These are phyloP conservation scores for Ustilago vetiveriae DNA, from an alignment of 1,284 basidiomycete genomes.

Conservation along the genomic window DNA sequence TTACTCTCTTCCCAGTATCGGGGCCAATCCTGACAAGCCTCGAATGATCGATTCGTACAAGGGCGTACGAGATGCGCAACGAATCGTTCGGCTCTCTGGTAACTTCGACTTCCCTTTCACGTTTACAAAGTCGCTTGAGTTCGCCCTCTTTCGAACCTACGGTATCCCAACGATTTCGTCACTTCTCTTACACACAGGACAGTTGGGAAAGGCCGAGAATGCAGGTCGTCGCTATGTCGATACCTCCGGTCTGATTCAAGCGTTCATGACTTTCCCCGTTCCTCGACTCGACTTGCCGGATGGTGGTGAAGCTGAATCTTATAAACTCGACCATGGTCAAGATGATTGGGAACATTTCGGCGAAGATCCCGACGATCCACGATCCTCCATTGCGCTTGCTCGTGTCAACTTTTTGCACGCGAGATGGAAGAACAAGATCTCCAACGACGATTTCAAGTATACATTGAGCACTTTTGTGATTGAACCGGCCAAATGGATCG, in stretches of 20 bases:
- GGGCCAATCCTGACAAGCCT: constrained; percentile 17
- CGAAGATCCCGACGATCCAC: constrained; percentile 37
- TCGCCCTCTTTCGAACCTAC: constrained; percentile 47
- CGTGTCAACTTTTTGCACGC: constrained; percentile 45
- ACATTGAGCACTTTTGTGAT: constrained; percentile 44
- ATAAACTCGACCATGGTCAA: not conserved
- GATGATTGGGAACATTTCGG: constrained; percentile 28
- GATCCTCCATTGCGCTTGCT: constrained; percentile 39
- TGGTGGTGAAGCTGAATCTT: constrained; percentile 9
- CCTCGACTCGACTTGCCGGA: constrained; percentile 72
- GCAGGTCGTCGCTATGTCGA: constrained; percentile 38
- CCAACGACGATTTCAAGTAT: constrained; percentile 49
- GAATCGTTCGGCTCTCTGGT: constrained; percentile 29
- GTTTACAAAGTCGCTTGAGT: constrained; percentile 37
- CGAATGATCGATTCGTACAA: constrained; percentile 45
- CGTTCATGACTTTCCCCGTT: constrained; percentile 75
- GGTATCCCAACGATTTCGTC: constrained; percentile 47
- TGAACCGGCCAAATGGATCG: constrained; percentile 43
- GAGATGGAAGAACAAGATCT: constrained; percentile 39
- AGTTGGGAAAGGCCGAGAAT: constrained; percentile 37
- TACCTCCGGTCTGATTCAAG: constrained; percentile 53
- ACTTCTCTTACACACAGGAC: constrained; percentile 39
- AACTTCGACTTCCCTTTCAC: constrained; percentile 21
- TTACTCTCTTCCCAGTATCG: constrained; percentile 17
- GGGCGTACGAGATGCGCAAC: constrained; percentile 43